Evolutionary conservation across 139 green algal genomes (phyloP), one percentile per base, ranked within the genome.

Genomic region (Chloropicon primus): DNA sequence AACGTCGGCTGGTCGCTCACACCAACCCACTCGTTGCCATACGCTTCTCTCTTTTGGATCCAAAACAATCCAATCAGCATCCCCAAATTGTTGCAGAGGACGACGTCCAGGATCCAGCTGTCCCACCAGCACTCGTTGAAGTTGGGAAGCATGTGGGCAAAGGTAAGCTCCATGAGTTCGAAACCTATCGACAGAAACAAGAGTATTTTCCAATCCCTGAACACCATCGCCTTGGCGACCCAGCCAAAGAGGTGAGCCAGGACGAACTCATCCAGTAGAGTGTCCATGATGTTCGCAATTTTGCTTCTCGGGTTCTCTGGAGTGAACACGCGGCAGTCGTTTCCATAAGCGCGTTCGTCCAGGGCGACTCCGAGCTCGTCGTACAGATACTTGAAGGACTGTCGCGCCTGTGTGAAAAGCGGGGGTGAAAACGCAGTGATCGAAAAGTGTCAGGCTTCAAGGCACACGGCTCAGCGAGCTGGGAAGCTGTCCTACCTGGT

Each of bases 61-160:
- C 10, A 5, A 62, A 62, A 10, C 76, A 77, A 71, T 21, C 85
- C 85, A 21, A 85, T 81, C 41, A 82, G 29, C 10, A 92, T 89
- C 54, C 89, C 91, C 0, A 92, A 73, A 10, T 80, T 79, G 80
- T 98, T 98, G 89, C 93, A 98, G 24, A 85, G 21, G n/a, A 83
- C 1, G n/a, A 89, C 77, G 76, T 98, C 93, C 79, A 97, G 85
- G 24, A 98, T 82, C 90, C 93, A 95, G 72, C 78, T 88, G 82
- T 97, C 93, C 90, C 93, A 97, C 93, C 93, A 98, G 84, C 93
- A 98, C 86, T 98, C 93, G 78, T 96, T 96, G 86, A 98, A 98
- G 84, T 98, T 98, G 74, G 91, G 92, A 53, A 97, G 83, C 86
- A 90, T 90, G 83, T 98, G 93, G 83, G 92, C 82, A 77, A 89